A percentile compares a stretch with the other conserved stretches of the same genome.
Evolutionary conservation across 257 asterid species (phyloP).

Genomic region (Solanum acaule): DNA sequence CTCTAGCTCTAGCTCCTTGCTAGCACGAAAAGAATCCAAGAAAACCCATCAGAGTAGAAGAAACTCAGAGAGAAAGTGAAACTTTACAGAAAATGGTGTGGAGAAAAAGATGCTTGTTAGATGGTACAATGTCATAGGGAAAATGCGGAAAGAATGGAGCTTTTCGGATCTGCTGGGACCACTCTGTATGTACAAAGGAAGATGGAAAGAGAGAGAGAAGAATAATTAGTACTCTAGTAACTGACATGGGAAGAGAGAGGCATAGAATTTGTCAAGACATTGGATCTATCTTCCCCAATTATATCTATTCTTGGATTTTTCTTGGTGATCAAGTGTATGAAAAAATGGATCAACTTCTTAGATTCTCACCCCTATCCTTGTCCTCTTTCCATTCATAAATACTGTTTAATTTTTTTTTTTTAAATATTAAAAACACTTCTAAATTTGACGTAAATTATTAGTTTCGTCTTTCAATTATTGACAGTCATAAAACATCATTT

Average conservation of each 20-base stretch:
- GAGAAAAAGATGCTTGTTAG: conserved; percentile 30
- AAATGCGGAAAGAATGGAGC: conserved; percentile 31
- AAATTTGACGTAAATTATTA: no score
- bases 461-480: no score
- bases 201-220: conserved; percentile 13
- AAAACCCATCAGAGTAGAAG: conserved; percentile 26
- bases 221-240: conserved; percentile 16
- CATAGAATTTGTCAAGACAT: conserved; percentile 58
- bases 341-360: background rate
- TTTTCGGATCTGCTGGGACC: conserved; percentile 70
- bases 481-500: accelerated
- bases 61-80: conserved; percentile 15
- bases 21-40: conserved; percentile 11
- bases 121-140: conserved; percentile 25
- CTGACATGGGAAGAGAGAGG: conserved; percentile 45
- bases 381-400: background rate
- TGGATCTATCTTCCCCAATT: conserved; percentile 18
- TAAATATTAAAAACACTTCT: no score
- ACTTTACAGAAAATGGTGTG: background rate
- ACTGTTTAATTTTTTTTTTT: no score
- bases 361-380: background rate
- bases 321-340: background rate
- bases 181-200: conserved; percentile 20
- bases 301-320: conserved; percentile 9
- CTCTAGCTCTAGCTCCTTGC: background rate